phyloP scores from a whole-genome alignment of 1,139 yeast genomes.

The Magnusiomyces tetraspermus region DNA sequence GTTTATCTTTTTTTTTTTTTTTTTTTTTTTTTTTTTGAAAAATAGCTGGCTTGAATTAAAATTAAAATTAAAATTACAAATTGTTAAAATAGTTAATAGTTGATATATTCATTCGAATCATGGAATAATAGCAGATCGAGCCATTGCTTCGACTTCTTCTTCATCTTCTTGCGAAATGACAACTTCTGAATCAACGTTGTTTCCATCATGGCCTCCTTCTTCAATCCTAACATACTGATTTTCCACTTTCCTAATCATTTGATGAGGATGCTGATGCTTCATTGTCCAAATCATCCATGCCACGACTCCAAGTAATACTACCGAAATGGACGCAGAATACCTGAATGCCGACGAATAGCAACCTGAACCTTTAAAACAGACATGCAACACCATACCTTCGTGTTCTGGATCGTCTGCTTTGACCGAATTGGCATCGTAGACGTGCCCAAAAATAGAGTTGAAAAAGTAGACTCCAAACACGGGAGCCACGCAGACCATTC shows the following conservation, averaged over 20 bases:
- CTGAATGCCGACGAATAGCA: constrained; percentile 25
- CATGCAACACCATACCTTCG: constrained; percentile 13
- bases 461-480: constrained; percentile 29
- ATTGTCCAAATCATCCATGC: constrained; percentile 21
- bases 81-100: neutral
- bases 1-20: neutral
- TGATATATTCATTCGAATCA: neutral
- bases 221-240: neutral
- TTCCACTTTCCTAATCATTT: neutral
- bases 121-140: constrained; percentile 2
- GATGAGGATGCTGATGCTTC: constrained; percentile 13
- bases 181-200: neutral
- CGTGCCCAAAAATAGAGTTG: constrained; percentile 29
- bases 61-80: neutral
- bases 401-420: neutral
- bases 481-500: constrained; percentile 39
- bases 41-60: too few relatives aligned
- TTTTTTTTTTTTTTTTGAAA: neutral
- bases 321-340: constrained; percentile 30
- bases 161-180: neutral
- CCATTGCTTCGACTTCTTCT: constrained; percentile 1
- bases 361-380: constrained; percentile 22
- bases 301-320: constrained; percentile 32
- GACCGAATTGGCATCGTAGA: constrained; percentile 29
- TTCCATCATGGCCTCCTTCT: neutral